A percentile compares a stretch with the other conserved stretches of the same genome.
Evolutionary conservation across 2,329 filamentous ascomycete genomes (phyloP).

Genomic region (Ceratocystis ficicola): DNA sequence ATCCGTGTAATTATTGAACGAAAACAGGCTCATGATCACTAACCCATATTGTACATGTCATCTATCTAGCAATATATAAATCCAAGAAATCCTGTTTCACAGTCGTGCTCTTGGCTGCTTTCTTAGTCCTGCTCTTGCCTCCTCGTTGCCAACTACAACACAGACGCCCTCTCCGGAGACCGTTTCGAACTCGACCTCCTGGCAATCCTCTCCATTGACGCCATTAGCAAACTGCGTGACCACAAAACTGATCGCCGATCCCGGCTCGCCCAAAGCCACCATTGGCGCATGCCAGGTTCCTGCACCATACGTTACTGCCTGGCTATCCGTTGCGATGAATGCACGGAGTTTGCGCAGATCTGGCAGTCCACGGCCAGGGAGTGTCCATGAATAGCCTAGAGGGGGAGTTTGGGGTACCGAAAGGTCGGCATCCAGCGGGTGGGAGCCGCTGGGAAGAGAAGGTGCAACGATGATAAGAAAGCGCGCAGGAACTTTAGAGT

Average conservation of each 20-base stretch:
- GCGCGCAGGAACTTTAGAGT: slow-evolving; percentile 29
- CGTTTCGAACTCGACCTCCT: slow-evolving; percentile 46
- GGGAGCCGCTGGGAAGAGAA: slow-evolving; percentile 42
- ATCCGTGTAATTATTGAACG: too few species aligned
- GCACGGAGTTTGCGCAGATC: slow-evolving; percentile 59
- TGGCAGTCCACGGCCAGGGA: slow-evolving; percentile 53
- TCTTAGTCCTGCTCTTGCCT: neutral
- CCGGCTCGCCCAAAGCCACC: slow-evolving; percentile 59
- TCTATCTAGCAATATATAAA: too few species aligned
- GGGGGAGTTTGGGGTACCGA: neutral
- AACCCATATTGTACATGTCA: too few species aligned
- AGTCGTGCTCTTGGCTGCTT: neutral
- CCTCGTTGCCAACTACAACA: neutral
- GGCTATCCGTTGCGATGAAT: slow-evolving; percentile 63
- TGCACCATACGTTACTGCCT: slow-evolving; percentile 82
- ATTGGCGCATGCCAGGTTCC: slow-evolving; percentile 97
- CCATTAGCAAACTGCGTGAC: slow-evolving; percentile 85
- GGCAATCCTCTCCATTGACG: slow-evolving; percentile 71
- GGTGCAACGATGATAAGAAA: slow-evolving; percentile 89
- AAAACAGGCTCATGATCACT: too few species aligned
- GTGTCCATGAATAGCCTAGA: slow-evolving; percentile 29
- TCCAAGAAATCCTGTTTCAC: too few species aligned
- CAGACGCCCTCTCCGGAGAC: neutral
- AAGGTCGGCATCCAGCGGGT: slow-evolving; percentile 26
- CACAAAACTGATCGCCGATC: slow-evolving; percentile 63